A percentile compares a stretch with the other conserved stretches of the same genome.
Conservation (phyloP, 2,329 filamentous ascomycete genomes). For the Cadophora luteo-olivacea region DNA sequence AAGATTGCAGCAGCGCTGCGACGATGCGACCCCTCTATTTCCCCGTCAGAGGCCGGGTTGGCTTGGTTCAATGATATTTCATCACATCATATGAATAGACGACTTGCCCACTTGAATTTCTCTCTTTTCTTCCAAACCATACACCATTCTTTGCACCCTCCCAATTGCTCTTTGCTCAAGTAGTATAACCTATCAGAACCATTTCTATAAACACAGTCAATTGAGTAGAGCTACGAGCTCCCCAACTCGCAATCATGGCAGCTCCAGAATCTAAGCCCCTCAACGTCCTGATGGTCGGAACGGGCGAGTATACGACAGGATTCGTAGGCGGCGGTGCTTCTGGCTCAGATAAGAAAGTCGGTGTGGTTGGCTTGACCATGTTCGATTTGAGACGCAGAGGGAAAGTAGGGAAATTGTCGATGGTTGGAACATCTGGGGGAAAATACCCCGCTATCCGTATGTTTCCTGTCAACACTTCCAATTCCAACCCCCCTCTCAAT, state of each 20-base stretch:
- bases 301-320: slow-evolving; percentile 95
- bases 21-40: slow-evolving; percentile 30
- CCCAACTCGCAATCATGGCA: slow-evolving; percentile 1
- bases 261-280: slow-evolving; percentile 32
- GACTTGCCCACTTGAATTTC: slow-evolving; percentile 15
- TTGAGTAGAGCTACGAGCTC: slow-evolving; percentile 11
- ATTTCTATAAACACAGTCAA: neutral
- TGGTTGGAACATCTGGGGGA: slow-evolving; percentile 87
- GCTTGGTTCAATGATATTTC: neutral
- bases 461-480: slow-evolving; percentile 39
- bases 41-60: slow-evolving; percentile 20
- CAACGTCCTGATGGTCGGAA: slow-evolving; percentile 60
- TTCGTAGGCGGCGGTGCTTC: slow-evolving; percentile 86
- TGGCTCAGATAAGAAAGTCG: slow-evolving; percentile 93
- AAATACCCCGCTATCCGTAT: slow-evolving; percentile 92
- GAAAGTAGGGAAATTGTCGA: slow-evolving; percentile 84
- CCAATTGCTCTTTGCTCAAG: neutral
- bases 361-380: slow-evolving; percentile 87
- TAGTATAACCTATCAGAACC: neutral
- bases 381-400: slow-evolving; percentile 89
- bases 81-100: slow-evolving; percentile 14
- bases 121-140: slow-evolving; percentile 15
- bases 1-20: slow-evolving; percentile 24
- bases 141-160: neutral
- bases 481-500: neutral